Conservation (phyloP, 495 filamentous ascomycete genomes). For the Terfezia claveryi region DNA sequence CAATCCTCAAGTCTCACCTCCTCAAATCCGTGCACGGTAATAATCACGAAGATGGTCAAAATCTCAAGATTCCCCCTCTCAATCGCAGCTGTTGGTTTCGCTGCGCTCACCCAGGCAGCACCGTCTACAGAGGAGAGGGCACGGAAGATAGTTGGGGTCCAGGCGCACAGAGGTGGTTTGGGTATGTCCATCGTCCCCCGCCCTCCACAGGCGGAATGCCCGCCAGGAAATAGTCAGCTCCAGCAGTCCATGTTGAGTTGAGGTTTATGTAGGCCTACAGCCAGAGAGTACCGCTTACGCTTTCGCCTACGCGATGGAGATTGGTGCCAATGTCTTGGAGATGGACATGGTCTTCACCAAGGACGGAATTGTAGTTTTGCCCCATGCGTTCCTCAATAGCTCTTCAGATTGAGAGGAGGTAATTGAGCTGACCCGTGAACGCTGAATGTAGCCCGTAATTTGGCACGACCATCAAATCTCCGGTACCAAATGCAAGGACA, state of each 20-base stretch:
- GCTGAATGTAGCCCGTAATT: slow-evolving; percentile 11
- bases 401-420: not conserved
- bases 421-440: not conserved
- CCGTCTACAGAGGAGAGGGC: not conserved
- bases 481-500: slow-evolving; percentile 15
- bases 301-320: slow-evolving; percentile 18
- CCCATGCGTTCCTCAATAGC: not conserved
- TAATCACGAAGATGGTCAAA: too few species aligned
- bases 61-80: too few species aligned
- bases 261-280: not conserved
- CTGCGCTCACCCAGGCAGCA: too few species aligned
- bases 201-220: too few species aligned
- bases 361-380: slow-evolving; percentile 15
- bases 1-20: too few species aligned
- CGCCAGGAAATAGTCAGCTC: slow-evolving; percentile 7
- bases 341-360: slow-evolving; percentile 21
- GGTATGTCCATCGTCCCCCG: slow-evolving; percentile 1
- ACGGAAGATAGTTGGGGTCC: not conserved
- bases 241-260: not conserved
- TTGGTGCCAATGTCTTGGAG: slow-evolving; percentile 16
- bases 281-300: slow-evolving; percentile 12
- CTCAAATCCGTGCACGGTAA: too few species aligned
- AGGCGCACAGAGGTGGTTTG: slow-evolving; percentile 14
- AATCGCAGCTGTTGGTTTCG: too few species aligned
- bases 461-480: slow-evolving; percentile 20